Base-by-base conservation (phyloP, 345 rosid species). In the Citrus trifoliata region DNA sequence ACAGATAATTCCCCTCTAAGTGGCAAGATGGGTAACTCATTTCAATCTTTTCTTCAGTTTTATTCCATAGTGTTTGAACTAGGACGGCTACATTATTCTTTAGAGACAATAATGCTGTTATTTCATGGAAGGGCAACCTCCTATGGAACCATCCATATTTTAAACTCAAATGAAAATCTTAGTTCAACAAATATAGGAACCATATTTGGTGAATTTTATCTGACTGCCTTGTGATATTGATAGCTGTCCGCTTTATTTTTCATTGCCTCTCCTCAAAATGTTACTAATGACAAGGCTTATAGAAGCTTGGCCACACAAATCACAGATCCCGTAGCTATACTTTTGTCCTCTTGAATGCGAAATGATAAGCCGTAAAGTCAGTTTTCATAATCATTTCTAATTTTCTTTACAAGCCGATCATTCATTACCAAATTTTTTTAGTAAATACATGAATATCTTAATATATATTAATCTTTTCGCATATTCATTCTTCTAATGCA, bases 1-100 rank as follows among this genome's bases (percentile, higher is more conserved):
- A 78, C 88, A 16, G 84, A 80, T 65, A 82, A 78, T 74, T 77
- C 80, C 64, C 74, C 83, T 80, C 68, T 27, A 74, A 80, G 79
- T 46, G 87, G 88, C 51, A 83, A 81, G 73, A 82, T 58, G 28
- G 75, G 76, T 75, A 56, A 70, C 65, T 61, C 46, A 18, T 38
- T 62, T 51, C 14, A 70, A 62, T 73, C 40, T 60, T 71, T 59
- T 40, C 22, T 55, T 42, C n/a, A 16, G 13, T 71, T 6, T 75
- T 40, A 33, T 77, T 33, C 69, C 27, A 24, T 22, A 70, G 58
- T 53, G 24, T 38, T 63, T 24, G 18, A 16, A 58, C 37, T 4
- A n/a, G 56, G 37, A 40, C 28, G 73, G 51, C 55, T 42, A 67
- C 68, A 32, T 70, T 40, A 40, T 53, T 33, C 25, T 33, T 35